phyloP scores from a whole-genome alignment of 129 eudicot genomes.

The Chrysanthemum seticuspe region DNA sequence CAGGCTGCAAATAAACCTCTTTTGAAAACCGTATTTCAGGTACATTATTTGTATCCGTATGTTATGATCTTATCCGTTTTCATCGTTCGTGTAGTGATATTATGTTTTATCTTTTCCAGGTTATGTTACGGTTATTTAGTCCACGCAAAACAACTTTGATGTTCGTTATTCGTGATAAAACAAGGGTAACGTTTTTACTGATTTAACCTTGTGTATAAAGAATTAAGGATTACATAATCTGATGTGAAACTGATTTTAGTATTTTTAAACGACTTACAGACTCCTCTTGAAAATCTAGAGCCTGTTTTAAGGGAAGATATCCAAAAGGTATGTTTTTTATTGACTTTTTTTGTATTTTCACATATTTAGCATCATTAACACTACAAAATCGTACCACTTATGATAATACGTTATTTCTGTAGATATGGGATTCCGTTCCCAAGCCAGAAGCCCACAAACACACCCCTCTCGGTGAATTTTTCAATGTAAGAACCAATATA shows the following conservation, averaged over 20 bases:
- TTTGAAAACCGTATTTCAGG: slow-evolving; percentile 91
- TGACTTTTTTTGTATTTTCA: neutral
- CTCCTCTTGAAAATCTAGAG: slow-evolving; percentile 91
- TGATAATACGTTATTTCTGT: slow-evolving; percentile 12
- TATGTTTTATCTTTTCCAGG: slow-evolving; percentile 46
- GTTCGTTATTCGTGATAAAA: slow-evolving; percentile 98
- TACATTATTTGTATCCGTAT: slow-evolving; percentile 4
- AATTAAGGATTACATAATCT: slow-evolving; percentile 11
- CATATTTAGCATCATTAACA: neutral
- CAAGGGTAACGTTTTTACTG: slow-evolving; percentile 56
- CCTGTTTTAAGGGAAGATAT: slow-evolving; percentile 94
- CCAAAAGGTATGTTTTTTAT: slow-evolving; percentile 56
- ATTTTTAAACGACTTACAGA: slow-evolving; percentile 45
- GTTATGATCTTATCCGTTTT: neutral
- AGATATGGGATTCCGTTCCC: slow-evolving; percentile 99
- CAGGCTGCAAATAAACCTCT: slow-evolving; percentile 98
- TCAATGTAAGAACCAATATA: slow-evolving; percentile 64
- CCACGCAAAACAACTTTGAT: slow-evolving; percentile 98
- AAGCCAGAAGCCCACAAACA: slow-evolving; percentile 97
- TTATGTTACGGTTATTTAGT: slow-evolving; percentile 96
- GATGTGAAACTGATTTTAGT: slow-evolving; percentile 8
- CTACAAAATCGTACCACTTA: neutral
- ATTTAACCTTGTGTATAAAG: neutral
- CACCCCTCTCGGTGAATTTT: slow-evolving; percentile 92
- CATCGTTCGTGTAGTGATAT: neutral